Percentiles rank a stretch among this genome's conserved stretches.
phyloP scores from a whole-genome alignment of 2,329 filamentous ascomycete genomes.

The Hypoxylon sp. region DNA sequence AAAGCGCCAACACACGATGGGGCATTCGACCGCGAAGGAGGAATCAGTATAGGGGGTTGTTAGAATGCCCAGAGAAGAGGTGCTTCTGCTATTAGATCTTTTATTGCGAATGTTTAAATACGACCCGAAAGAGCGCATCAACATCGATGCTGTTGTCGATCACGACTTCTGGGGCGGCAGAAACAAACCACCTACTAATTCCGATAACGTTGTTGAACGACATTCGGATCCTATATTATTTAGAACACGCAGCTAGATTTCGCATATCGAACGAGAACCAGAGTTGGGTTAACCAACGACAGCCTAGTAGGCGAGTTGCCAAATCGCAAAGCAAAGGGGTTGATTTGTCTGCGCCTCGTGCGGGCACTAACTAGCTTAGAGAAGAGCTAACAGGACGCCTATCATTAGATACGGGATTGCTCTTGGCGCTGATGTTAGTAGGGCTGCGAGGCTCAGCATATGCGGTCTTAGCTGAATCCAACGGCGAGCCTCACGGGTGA shows the following conservation, averaged over 20 bases:
- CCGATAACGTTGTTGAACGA: conserved; percentile 4
- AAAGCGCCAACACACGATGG: conserved; percentile 16
- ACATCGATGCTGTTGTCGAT: conserved; percentile 27
- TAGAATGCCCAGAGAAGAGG: conserved; percentile 28
- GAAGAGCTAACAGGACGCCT: not conserved
- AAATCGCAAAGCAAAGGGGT: not conserved
- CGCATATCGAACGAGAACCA: conserved; percentile 1
- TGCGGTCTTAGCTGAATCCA: not conserved
- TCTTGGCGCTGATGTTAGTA: not conserved
- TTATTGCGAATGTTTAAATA: conserved; percentile 31
- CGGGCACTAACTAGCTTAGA: conserved; percentile 1
- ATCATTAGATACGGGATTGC: conserved; percentile 10
- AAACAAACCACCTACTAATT: not conserved
- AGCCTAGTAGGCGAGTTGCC: not conserved
- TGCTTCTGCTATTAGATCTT: conserved; percentile 29
- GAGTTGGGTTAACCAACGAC: not conserved
- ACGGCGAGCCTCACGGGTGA: not conserved
- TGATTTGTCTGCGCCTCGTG: not conserved
- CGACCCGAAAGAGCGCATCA: conserved; percentile 29
- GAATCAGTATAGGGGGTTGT: conserved; percentile 16
- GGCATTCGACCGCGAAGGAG: not conserved
- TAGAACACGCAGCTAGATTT: conserved; percentile 24
- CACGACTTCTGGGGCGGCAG: conserved; percentile 34
- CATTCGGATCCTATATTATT: conserved; percentile 29
- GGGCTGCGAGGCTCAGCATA: conserved; percentile 10